phyloP scores from a whole-genome alignment of 2,329 filamentous ascomycete genomes.

The Bipolaris gigantea region DNA sequence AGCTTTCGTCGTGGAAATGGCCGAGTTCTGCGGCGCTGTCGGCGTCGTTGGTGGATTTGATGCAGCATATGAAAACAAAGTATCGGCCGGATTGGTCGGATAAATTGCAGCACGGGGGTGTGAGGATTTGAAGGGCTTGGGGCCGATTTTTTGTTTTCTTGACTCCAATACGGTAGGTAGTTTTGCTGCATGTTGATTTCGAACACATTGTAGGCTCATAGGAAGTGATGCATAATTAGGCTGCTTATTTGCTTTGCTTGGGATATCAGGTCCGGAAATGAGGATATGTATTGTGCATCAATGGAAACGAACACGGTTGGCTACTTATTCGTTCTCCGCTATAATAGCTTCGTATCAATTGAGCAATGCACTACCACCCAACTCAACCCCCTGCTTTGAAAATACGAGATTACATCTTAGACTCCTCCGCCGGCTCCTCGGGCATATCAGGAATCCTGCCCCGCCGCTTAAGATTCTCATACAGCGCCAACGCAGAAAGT shows the following conservation, averaged over 20 bases:
- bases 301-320: not conserved
- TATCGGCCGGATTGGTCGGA: constrained; percentile 33
- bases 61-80: constrained; percentile 40
- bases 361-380: too few species aligned
- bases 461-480: constrained; percentile 55
- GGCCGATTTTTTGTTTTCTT: not conserved
- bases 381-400: too few species aligned
- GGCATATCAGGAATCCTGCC: constrained; percentile 44
- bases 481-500: constrained; percentile 58
- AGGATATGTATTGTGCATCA: not conserved
- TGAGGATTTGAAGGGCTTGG: constrained; percentile 27
- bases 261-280: not conserved
- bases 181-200: not conserved
- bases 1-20: constrained; percentile 41
- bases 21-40: constrained; percentile 35
- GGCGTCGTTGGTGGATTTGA: constrained; percentile 34
- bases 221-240: not conserved
- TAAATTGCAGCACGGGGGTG: constrained; percentile 29
- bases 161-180: not conserved
- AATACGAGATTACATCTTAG: not conserved
- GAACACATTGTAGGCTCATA: not conserved
- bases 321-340: not conserved
- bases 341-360: too few species aligned
- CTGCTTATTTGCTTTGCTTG: not conserved
- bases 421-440: constrained; percentile 16